Evolutionary conservation across 164 flowering plant genomes (phyloP), one percentile per base, ranked within the genome.

Genomic region (Liriodendron chinense): DNA sequence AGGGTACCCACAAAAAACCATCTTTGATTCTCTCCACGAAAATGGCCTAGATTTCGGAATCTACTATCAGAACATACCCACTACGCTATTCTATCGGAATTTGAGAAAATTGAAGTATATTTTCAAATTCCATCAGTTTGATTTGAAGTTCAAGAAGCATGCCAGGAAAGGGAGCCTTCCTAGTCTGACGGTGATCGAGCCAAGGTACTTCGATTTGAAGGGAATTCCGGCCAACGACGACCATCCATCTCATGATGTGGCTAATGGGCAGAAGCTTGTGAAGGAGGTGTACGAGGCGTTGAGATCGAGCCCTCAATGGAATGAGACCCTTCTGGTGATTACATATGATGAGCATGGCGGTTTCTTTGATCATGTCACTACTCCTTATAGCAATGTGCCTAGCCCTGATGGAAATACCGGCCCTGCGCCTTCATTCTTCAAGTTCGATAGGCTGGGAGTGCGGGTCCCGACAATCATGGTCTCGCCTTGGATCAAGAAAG

Each of bases 311-410:
- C 97, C 98, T 9, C 98, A 93, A 64, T 95, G 98, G 98, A 93
- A 95, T 78, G 84, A 95, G 82, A 91, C 91, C 5, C 91, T 93
- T 70, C 70, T 95, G 75, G 74, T 95, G 2, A 87, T 92, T 65
- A 95, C 98, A 21, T 95, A 93, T 73, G 98, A 95, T 80, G 98
- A 95, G 78, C 98, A 95, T 77, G 98, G 98, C 24, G 98, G 98
- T 2, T 95, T 93, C 77, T 93, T 72, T 74, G 97, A 93, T 79
- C 96, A 93, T 84, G 97, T 91, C 24, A 26, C 80, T 64, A 91
- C 97, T 22, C 97, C 97, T 64, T 83, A 69, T 76, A 86, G 69
- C 10, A 81, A 85, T 81, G 87, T 95, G 24, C 98, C 98, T 0
- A 92, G 66, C 74, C 98, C 98, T 0, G 98, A 93, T 85, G 98